Percentiles rank a stretch among this genome's conserved stretches.
phyloP scores from a whole-genome alignment of 495 filamentous ascomycete species.

The Pseudevernia furfuracea region DNA sequence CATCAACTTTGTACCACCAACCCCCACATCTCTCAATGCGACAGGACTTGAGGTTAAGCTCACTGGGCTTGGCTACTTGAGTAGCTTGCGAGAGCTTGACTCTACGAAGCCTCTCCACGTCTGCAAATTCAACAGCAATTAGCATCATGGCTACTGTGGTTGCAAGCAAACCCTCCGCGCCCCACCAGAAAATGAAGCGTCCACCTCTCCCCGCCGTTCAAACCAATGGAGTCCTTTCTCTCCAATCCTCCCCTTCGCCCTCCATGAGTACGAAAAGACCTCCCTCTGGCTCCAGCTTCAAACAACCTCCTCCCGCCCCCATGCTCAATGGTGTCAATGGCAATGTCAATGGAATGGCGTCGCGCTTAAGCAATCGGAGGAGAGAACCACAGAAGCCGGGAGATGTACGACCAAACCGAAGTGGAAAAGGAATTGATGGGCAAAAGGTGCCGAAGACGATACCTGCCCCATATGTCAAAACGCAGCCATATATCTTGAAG shows the following conservation, averaged over 20 bases:
- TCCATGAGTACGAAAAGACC: conserved; percentile 56
- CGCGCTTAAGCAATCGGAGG: conserved; percentile 47
- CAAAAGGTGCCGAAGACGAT: conserved; percentile 36
- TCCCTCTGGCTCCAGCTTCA: conserved; percentile 38
- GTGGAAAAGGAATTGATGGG: conserved; percentile 34
- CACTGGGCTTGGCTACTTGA: neutral
- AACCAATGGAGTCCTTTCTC: conserved; percentile 57
- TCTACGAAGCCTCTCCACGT: neutral
- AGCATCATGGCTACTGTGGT: conserved; percentile 45
- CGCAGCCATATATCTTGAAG: conserved; percentile 66
- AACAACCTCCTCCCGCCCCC: conserved; percentile 32
- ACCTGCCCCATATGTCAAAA: conserved; percentile 54
- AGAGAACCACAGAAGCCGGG: conserved; percentile 44
- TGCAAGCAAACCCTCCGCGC: conserved; percentile 46
- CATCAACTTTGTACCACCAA: neutral
- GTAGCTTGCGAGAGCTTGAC: conserved; percentile 9
- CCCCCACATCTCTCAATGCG: conserved; percentile 15
- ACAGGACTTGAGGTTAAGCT: conserved; percentile 3
- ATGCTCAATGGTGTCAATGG: conserved; percentile 39
- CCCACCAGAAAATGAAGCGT: conserved; percentile 59
- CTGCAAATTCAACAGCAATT: neutral
- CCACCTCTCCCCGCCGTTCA: conserved; percentile 61
- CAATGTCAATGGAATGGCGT: conserved; percentile 34
- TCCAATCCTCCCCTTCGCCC: conserved; percentile 60
- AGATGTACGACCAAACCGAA: conserved; percentile 33